Evolutionary conservation across 306 rosid species (phyloP).

Genomic region (Vicia villosa): DNA sequence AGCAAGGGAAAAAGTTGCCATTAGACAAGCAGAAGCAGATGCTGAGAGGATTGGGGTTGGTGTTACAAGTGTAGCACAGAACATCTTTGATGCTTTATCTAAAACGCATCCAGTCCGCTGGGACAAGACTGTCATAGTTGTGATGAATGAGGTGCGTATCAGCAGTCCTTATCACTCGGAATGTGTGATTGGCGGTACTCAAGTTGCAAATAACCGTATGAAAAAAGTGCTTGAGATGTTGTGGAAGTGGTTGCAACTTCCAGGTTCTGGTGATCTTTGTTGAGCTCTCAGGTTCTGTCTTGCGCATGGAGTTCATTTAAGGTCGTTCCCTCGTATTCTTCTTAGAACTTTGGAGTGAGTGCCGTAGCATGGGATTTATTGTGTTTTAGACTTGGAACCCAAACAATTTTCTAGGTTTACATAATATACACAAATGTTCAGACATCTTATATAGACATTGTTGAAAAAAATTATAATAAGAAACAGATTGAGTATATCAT

Average conservation of each 20-base stretch:
- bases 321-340: constrained; percentile 43
- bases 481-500: too few species aligned
- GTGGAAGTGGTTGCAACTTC: constrained; percentile 82
- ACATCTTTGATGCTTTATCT: constrained; percentile 83
- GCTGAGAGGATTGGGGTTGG: constrained; percentile 94
- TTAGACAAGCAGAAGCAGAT: constrained; percentile 85
- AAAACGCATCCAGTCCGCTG: constrained; percentile 99
- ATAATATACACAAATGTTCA: neutral
- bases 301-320: constrained; percentile 45
- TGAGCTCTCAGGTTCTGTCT: constrained; percentile 47
- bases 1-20: constrained; percentile 70
- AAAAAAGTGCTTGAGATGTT: constrained; percentile 90
- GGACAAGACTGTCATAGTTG: constrained; percentile 96
- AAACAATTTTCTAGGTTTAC: constrained; percentile 19
- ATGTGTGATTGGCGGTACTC: constrained; percentile 91
- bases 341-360: constrained; percentile 21
- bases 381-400: constrained; percentile 38
- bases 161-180: constrained; percentile 88
- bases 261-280: constrained; percentile 47
- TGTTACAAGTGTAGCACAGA: constrained; percentile 84
- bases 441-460: neutral
- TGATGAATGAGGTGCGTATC: constrained; percentile 93
- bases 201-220: constrained; percentile 95
- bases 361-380: constrained; percentile 32
- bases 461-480: constrained; percentile 30